phyloP scores from a whole-genome alignment of 2,329 filamentous ascomycete genomes.

The Botrytis medusae region DNA sequence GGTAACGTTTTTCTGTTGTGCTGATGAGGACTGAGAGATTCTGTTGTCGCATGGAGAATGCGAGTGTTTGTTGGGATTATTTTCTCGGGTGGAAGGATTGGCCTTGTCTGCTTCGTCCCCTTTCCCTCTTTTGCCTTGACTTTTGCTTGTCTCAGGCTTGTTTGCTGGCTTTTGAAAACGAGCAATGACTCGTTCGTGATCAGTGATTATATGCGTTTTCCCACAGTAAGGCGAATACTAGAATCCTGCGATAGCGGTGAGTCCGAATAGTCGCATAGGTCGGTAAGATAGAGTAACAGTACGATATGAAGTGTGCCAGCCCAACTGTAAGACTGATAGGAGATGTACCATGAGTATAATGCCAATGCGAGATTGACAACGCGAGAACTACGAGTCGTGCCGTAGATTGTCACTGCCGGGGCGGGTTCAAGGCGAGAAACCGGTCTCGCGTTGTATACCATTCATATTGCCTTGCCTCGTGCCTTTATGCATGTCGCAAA shows the following conservation, averaged over 20 bases:
- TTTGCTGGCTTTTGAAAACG: background rate
- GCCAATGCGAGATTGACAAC: background rate
- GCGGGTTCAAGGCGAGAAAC: conserved; percentile 19
- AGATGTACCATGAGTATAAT: background rate
- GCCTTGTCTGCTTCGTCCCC: background rate
- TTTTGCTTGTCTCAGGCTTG: background rate
- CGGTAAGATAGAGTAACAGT: background rate
- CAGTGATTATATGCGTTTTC: conserved; percentile 10
- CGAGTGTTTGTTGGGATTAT: conserved; percentile 18
- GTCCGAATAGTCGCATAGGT: conserved; percentile 1
- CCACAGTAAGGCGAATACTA: background rate
- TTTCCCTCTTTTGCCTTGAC: background rate
- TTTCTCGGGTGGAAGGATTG: conserved; percentile 8
- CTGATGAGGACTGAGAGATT: conserved; percentile 10
- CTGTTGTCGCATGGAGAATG: conserved; percentile 7
- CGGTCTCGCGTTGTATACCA: conserved; percentile 11
- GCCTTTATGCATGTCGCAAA: conserved; percentile 20
- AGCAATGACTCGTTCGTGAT: conserved; percentile 18
- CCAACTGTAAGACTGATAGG: conserved; percentile 7
- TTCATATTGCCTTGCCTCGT: conserved; percentile 16
- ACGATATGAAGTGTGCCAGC: background rate
- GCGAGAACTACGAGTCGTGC: background rate
- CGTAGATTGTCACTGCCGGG: conserved; percentile 11
- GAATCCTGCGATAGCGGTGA: conserved; percentile 18
- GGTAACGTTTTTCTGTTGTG: conserved; percentile 5